A percentile compares a stretch with the other conserved stretches of the same genome.
Evolutionary conservation across 306 rosid species (phyloP).

Genomic region (Adenanthera pavonina): DNA sequence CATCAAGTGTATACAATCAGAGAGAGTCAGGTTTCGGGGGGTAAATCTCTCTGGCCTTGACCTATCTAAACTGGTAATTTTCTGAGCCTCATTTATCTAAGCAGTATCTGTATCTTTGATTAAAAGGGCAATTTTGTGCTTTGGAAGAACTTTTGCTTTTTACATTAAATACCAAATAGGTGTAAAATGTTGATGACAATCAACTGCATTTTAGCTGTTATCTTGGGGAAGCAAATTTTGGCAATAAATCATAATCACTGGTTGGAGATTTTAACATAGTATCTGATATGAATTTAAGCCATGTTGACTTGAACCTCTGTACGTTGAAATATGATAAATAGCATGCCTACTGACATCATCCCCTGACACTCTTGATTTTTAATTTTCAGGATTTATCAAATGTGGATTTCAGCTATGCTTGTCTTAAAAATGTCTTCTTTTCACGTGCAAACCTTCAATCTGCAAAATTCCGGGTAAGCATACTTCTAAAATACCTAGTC

Average conservation of each 20-base stretch:
- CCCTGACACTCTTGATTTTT: slow-evolving; percentile 36
- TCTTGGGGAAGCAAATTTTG: slow-evolving; percentile 17
- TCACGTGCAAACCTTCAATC: slow-evolving; percentile 87
- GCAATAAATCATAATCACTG: background rate
- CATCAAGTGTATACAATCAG: slow-evolving; percentile 92
- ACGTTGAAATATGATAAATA: slow-evolving; percentile 21
- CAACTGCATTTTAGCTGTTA: slow-evolving; percentile 7
- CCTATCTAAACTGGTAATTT: slow-evolving; percentile 89
- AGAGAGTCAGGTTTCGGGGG: slow-evolving; percentile 86
- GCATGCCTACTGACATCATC: slow-evolving; percentile 22
- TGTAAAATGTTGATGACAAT: slow-evolving; percentile 1
- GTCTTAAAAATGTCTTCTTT: slow-evolving; percentile 86
- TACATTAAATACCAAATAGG: background rate
- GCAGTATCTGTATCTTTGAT: slow-evolving; percentile 26
- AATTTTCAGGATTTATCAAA: slow-evolving; percentile 78
- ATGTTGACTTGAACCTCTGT: background rate
- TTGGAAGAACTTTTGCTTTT: background rate
- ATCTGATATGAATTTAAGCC: slow-evolving; percentile 20
- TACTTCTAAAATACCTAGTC: slow-evolving; percentile 25
- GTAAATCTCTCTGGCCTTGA: slow-evolving; percentile 95
- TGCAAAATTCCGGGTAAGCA: slow-evolving; percentile 90
- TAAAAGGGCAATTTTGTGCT: slow-evolving; percentile 14
- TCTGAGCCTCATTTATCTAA: slow-evolving; percentile 13
- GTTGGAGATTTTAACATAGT: background rate
- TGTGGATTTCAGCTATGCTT: slow-evolving; percentile 96